Conservation (phyloP, 2,329 filamentous ascomycete species). For the Colletotrichum falcatum region DNA sequence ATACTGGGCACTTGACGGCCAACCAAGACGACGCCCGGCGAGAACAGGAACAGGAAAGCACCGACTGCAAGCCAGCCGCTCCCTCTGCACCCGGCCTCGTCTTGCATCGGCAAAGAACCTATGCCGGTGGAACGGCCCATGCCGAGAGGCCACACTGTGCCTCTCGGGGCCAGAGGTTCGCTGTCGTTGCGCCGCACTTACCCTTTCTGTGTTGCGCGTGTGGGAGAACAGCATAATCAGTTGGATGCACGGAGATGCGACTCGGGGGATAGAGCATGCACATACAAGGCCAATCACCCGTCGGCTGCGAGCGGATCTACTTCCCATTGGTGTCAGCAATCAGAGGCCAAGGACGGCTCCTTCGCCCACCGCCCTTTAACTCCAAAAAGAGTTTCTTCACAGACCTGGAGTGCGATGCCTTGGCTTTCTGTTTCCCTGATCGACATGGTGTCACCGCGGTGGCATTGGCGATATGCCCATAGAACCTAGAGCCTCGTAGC, state of each 20-base stretch:
- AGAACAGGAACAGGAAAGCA: not conserved
- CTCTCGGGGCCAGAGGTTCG: not conserved
- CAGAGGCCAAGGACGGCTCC: not conserved
- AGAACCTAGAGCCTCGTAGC: not conserved
- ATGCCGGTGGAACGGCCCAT: constrained; percentile 21
- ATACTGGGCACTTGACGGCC: not conserved
- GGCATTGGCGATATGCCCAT: not conserved
- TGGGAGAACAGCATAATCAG: not conserved
- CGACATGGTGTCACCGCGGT: constrained; percentile 1
- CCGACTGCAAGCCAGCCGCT: not conserved
- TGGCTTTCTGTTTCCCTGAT: not conserved
- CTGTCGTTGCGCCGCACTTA: not conserved
- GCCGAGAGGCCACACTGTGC: constrained; percentile 1
- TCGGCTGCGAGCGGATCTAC: not conserved
- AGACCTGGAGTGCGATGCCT: not conserved
- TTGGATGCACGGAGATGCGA: not conserved
- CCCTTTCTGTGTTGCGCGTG: not conserved
- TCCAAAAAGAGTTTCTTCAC: not conserved
- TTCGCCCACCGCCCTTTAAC: not conserved
- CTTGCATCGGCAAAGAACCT: not conserved
- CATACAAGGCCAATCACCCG: not conserved
- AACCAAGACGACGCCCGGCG: not conserved
- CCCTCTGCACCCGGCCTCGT: not conserved
- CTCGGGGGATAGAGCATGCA: not conserved
- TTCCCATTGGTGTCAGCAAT: constrained; percentile 10